Evolutionary conservation across 2,329 filamentous ascomycete species (phyloP).

Genomic region (Ophiostoma himal-ulmi): DNA sequence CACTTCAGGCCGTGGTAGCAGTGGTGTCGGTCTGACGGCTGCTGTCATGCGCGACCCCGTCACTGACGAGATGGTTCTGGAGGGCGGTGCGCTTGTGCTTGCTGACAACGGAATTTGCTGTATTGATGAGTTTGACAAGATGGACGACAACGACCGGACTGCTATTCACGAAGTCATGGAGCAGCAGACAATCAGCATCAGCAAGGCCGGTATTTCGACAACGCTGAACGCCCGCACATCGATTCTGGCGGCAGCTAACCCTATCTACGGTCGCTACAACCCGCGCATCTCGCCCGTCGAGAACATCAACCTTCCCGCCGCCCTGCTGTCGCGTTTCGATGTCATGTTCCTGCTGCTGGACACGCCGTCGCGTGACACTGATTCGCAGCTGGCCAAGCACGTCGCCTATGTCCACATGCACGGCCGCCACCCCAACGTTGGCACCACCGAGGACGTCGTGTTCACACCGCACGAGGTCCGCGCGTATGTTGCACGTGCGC

Average conservation of each 20-base stretch:
- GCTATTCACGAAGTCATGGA: slow-evolving; percentile 88
- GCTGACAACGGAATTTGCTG: slow-evolving; percentile 81
- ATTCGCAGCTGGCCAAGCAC: slow-evolving; percentile 91
- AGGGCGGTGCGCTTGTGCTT: slow-evolving; percentile 71
- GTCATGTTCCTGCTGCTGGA: slow-evolving; percentile 95
- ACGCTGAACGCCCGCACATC: slow-evolving; percentile 94
- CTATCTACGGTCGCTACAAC: slow-evolving; percentile 96
- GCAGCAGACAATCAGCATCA: slow-evolving; percentile 80
- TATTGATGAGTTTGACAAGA: slow-evolving; percentile 85
- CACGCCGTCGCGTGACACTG: slow-evolving; percentile 79
- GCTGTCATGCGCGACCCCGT: slow-evolving; percentile 80
- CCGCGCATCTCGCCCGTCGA: slow-evolving; percentile 94
- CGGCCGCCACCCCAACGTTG: slow-evolving; percentile 78
- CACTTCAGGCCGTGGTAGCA: slow-evolving; percentile 74
- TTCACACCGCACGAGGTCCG: slow-evolving; percentile 91
- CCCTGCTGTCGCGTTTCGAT: slow-evolving; percentile 93
- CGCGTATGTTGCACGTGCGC: slow-evolving; percentile 89
- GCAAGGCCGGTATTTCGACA: slow-evolving; percentile 63
- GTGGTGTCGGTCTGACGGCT: slow-evolving; percentile 74
- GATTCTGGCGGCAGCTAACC: slow-evolving; percentile 93
- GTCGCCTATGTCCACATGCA: slow-evolving; percentile 97
- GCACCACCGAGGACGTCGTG: slow-evolving; percentile 51
- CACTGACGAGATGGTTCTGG: slow-evolving; percentile 77
- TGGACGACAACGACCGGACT: slow-evolving; percentile 77
- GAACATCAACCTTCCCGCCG: slow-evolving; percentile 98